phyloP scores from a whole-genome alignment of 176 grass and related monocot genomes.

The Phyllostachys edulis region DNA sequence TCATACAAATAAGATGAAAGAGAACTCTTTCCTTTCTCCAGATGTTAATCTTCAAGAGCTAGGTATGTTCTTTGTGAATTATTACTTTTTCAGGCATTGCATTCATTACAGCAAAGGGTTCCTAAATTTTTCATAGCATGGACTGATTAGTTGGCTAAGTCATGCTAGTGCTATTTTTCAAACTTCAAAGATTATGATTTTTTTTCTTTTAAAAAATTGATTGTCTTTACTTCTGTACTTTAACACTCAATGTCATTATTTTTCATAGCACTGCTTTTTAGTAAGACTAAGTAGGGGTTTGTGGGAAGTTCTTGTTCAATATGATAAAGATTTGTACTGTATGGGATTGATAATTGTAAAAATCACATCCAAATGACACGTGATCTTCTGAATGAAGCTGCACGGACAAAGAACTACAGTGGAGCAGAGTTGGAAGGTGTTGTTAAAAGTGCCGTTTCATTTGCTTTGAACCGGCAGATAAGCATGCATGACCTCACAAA shows the following conservation, averaged over 20 bases:
- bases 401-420: conserved; percentile 93
- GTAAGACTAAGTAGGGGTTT: too few relatives aligned
- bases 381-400: conserved; percentile 65
- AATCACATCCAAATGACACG: conserved; percentile 12
- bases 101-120: too few relatives aligned
- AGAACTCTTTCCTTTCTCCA: conserved; percentile 90
- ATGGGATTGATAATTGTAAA: conserved; percentile 23
- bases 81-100: too few relatives aligned
- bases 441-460: conserved; percentile 96
- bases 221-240: too few relatives aligned
- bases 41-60: conserved; percentile 90
- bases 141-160: too few relatives aligned
- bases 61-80: too few relatives aligned
- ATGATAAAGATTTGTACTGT: not conserved
- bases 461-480: conserved; percentile 88
- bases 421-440: conserved; percentile 98
- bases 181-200: too few relatives aligned
- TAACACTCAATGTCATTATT: too few relatives aligned
- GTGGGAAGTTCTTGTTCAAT: conserved; percentile 6
- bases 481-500: conserved; percentile 95
- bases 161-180: too few relatives aligned
- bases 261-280: too few relatives aligned
- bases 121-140: too few relatives aligned
- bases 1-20: conserved; percentile 99
- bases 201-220: too few relatives aligned